These are phyloP conservation scores for Hericium erinaceus DNA, from an alignment of 768 basidiomycete species.

Conservation along the genomic window DNA sequence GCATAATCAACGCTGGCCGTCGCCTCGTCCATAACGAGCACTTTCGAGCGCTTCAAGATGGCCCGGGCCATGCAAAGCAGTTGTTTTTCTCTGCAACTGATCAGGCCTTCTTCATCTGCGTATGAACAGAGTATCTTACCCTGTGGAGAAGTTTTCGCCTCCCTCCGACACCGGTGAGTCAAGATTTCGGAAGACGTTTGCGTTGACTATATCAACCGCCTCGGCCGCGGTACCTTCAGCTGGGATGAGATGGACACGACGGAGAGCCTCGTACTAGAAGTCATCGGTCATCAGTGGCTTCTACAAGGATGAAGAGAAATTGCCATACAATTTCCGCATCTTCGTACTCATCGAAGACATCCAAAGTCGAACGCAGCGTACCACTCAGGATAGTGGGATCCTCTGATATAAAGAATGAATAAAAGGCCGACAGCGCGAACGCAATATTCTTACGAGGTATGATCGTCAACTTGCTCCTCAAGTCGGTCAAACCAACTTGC, in stretches of 20 bases:
- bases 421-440: neutral
- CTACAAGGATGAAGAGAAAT: neutral
- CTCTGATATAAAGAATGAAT: slow-evolving; percentile 36
- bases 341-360: slow-evolving; percentile 81
- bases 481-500: slow-evolving; percentile 69
- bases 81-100: slow-evolving; percentile 56
- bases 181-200: slow-evolving; percentile 67
- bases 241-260: slow-evolving; percentile 73
- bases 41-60: slow-evolving; percentile 67
- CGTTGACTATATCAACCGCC: slow-evolving; percentile 44
- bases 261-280: slow-evolving; percentile 68
- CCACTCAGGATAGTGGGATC: slow-evolving; percentile 86
- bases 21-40: slow-evolving; percentile 83
- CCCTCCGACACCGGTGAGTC: slow-evolving; percentile 74
- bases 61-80: slow-evolving; percentile 86
- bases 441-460: slow-evolving; percentile 49
- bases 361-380: slow-evolving; percentile 68
- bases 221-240: slow-evolving; percentile 38
- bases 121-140: slow-evolving; percentile 31
- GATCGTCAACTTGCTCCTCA: slow-evolving; percentile 69
- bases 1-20: slow-evolving; percentile 63
- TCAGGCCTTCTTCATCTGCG: neutral
- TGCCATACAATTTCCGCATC: slow-evolving; percentile 68
- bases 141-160: slow-evolving; percentile 85
- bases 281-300: neutral